phyloP scores from a whole-genome alignment of 192 early-diverging fungal genomes.

The Lobosporangium transversale region DNA sequence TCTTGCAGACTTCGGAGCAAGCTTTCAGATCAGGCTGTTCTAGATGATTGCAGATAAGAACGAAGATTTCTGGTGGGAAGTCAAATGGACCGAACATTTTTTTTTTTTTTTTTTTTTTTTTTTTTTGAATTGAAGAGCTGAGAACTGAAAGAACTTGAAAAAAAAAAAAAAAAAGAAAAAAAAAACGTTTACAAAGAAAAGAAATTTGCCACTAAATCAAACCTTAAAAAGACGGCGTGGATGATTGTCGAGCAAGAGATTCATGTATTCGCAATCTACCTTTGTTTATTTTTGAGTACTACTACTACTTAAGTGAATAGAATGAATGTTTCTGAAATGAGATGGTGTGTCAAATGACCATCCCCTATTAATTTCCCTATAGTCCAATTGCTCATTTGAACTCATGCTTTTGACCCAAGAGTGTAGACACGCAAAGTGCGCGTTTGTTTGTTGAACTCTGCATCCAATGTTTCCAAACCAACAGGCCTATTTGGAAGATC shows the following conservation, averaged over 20 bases:
- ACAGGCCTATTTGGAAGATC: conserved; percentile 43
- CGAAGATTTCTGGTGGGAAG: not conserved
- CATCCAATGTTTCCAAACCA: conserved; percentile 19
- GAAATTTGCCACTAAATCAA: not conserved
- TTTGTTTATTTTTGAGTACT: not conserved
- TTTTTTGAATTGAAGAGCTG: not conserved
- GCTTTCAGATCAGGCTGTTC: not conserved
- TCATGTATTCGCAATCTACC: not conserved
- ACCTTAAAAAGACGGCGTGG: not conserved
- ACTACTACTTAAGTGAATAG: no score
- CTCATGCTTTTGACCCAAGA: conserved; percentile 23
- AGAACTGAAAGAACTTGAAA: not conserved
- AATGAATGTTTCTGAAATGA: no score
- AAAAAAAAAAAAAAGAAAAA: not conserved
- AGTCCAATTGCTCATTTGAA: conserved; percentile 15
- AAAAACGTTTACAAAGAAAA: not conserved
- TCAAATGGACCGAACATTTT: not conserved
- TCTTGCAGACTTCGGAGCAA: not conserved
- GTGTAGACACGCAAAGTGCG: conserved; percentile 26
- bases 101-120: not conserved
- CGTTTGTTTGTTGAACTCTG: conserved; percentile 28
- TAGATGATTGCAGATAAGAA: not conserved
- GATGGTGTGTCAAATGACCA: no score
- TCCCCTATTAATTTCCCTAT: no score
- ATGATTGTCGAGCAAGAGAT: not conserved